Percentiles rank a stretch among this genome's conserved stretches.
Conservation (phyloP, 805 yeast species). For the Saccharomyces eubayanus region DNA sequence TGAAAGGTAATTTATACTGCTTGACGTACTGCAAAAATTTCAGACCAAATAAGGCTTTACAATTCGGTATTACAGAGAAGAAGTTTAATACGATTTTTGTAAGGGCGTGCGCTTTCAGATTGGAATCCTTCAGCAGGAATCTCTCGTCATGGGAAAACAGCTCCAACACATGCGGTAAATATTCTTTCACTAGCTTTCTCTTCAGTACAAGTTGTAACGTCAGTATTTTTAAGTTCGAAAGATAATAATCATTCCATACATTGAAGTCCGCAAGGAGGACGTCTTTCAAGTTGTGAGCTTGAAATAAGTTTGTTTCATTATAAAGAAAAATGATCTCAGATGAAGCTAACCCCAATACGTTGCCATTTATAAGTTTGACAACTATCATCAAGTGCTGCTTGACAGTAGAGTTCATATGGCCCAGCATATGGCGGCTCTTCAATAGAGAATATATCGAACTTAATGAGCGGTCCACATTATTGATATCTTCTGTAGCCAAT, state of each 20-base stretch:
- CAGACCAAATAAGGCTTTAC: slow-evolving; percentile 22
- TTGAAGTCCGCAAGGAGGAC: slow-evolving; percentile 21
- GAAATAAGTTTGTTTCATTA: slow-evolving; percentile 16
- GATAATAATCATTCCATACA: slow-evolving; percentile 14
- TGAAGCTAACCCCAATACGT: slow-evolving; percentile 7
- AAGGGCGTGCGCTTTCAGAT: slow-evolving; percentile 15
- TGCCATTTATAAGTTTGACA: slow-evolving; percentile 14
- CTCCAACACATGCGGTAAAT: slow-evolving; percentile 7
- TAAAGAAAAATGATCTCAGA: slow-evolving; percentile 16
- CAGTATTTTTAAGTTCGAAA: slow-evolving; percentile 24
- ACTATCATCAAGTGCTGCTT: slow-evolving; percentile 22
- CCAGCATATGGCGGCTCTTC: slow-evolving; percentile 3
- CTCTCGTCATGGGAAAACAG: slow-evolving; percentile 22
- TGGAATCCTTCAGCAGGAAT: slow-evolving; percentile 15
- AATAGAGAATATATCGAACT: not conserved
- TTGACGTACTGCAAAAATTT: slow-evolving; percentile 26
- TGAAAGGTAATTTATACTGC: slow-evolving; percentile 17
- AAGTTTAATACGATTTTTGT: slow-evolving; percentile 23
- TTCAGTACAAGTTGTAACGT: slow-evolving; percentile 23
- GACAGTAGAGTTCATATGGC: slow-evolving; percentile 4
- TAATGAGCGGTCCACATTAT: not conserved
- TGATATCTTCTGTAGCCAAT: not conserved
- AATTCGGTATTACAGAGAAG: slow-evolving; percentile 14
- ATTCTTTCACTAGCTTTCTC: slow-evolving; percentile 5
- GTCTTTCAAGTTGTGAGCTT: slow-evolving; percentile 11